A percentile compares a stretch with the other conserved stretches of the same genome.
These are phyloP conservation scores for Coemansia sp. DNA, from an alignment of 192 early-diverging fungal species.

Conservation along the genomic window DNA sequence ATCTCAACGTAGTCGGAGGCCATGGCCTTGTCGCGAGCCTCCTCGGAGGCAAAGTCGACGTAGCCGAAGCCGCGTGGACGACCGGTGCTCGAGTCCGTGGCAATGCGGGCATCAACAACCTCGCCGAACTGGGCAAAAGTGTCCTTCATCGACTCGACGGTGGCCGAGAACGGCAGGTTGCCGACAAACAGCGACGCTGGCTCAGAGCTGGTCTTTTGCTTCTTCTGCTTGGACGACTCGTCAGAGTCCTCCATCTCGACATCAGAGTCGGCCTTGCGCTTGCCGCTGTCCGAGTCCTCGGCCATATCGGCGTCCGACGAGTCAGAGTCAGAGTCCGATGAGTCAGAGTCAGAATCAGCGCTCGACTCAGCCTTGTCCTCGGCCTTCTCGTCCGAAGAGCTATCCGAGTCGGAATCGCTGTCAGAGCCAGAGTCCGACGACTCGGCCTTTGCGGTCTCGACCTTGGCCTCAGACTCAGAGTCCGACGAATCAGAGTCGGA, in stretches of 20 bases:
- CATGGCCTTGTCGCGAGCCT: conserved; percentile 67
- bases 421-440: neutral
- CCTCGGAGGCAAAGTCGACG: conserved; percentile 75
- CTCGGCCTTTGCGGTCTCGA: neutral
- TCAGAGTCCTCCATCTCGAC: conserved; percentile 40
- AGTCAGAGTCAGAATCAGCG: conserved; percentile 4
- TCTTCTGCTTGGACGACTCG: conserved; percentile 41
- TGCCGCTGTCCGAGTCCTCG: conserved; percentile 50
- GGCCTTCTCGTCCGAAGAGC: neutral
- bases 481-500: conserved; percentile 1
- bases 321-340: neutral
- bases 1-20: conserved; percentile 68
- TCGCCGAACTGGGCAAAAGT: conserved; percentile 75
- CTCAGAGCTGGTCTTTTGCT: conserved; percentile 55
- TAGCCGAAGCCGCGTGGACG: conserved; percentile 79
- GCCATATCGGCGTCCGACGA: conserved; percentile 14
- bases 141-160: conserved; percentile 68
- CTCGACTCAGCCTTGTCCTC: neutral
- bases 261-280: conserved; percentile 45
- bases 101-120: conserved; percentile 72
- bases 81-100: conserved; percentile 64
- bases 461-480: neutral
- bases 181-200: conserved; percentile 73
- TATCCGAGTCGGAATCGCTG: conserved; percentile 2
- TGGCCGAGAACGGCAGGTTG: conserved; percentile 83